phyloP scores from a whole-genome alignment of 2,329 filamentous ascomycete species.

The Cercospora nicotianae region DNA sequence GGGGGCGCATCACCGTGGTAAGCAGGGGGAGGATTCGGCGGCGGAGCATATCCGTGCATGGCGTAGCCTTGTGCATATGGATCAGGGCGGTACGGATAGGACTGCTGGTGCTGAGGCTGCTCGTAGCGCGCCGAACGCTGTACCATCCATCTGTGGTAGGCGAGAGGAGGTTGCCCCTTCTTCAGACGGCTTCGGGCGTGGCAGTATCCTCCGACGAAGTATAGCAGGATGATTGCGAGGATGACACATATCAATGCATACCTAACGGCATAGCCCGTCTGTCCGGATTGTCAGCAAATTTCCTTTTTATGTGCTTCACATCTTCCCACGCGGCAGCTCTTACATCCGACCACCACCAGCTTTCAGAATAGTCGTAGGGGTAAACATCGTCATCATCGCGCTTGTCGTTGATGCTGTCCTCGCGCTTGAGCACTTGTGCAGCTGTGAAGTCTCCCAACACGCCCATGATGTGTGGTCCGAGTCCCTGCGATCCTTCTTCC shows the following conservation, averaged over 20 bases:
- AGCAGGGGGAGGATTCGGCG: slow-evolving; percentile 36
- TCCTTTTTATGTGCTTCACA: background rate
- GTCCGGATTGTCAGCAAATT: slow-evolving; percentile 2
- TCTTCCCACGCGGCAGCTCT: background rate
- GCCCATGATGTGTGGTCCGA: background rate
- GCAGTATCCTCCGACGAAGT: slow-evolving; percentile 66
- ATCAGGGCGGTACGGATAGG: slow-evolving; percentile 23
- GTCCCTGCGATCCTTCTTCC: background rate
- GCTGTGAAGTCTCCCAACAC: background rate
- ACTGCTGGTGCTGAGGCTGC: slow-evolving; percentile 17
- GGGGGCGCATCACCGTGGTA: slow-evolving; percentile 40
- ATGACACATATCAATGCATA: slow-evolving; percentile 68
- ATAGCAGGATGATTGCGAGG: slow-evolving; percentile 58
- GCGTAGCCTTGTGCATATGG: slow-evolving; percentile 28
- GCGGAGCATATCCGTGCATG: slow-evolving; percentile 34
- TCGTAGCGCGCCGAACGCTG: slow-evolving; percentile 23
- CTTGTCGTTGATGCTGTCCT: background rate
- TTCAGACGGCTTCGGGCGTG: slow-evolving; percentile 68
- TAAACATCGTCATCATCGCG: slow-evolving; percentile 3
- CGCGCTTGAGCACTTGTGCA: background rate
- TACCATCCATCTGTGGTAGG: slow-evolving; percentile 62
- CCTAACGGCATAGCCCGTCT: slow-evolving; percentile 59
- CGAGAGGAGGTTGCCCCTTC: slow-evolving; percentile 64
- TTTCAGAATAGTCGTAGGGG: background rate
- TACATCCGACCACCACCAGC: slow-evolving; percentile 18